Percentiles rank a stretch among this genome's conserved stretches.
Evolutionary conservation across 768 basidiomycete species (phyloP).

Genomic region (Nevesoporus exiguus): DNA sequence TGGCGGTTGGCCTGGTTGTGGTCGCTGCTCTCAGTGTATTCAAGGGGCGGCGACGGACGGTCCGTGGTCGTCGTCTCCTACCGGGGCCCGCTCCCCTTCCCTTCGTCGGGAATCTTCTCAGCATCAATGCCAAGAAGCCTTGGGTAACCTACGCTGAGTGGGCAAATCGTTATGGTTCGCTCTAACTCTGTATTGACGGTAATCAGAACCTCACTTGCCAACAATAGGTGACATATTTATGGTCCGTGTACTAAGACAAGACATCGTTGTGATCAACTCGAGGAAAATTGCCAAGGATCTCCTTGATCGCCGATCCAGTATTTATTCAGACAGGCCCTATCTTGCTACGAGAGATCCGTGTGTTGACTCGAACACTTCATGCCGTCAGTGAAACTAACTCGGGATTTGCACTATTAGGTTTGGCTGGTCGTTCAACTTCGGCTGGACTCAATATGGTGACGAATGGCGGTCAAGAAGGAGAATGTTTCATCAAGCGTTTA

Average conservation of each 20-base stretch:
- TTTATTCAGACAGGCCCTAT: slow-evolving; percentile 28
- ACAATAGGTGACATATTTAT: slow-evolving; percentile 18
- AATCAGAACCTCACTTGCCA: background rate
- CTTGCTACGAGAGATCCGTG: slow-evolving; percentile 16
- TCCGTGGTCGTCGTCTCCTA: slow-evolving; percentile 4
- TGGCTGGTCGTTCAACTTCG: slow-evolving; percentile 21
- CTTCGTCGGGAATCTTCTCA: slow-evolving; percentile 16
- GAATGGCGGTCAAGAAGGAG: slow-evolving; percentile 24
- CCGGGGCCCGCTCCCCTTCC: slow-evolving; percentile 21
- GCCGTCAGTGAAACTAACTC: background rate
- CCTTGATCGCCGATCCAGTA: slow-evolving; percentile 24
- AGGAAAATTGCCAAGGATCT: slow-evolving; percentile 25
- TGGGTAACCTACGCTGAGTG: slow-evolving; percentile 22
- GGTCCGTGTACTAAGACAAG: slow-evolving; percentile 20
- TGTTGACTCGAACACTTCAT: background rate
- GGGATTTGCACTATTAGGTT: slow-evolving; percentile 6
- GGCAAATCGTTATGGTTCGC: slow-evolving; percentile 17
- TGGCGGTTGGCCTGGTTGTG: background rate
- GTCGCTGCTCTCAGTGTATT: background rate
- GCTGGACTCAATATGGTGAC: slow-evolving; percentile 20
- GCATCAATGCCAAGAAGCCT: slow-evolving; percentile 16
- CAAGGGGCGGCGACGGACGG: background rate
- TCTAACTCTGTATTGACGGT: background rate
- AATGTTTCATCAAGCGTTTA: slow-evolving; percentile 24
- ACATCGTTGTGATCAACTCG: slow-evolving; percentile 26